phyloP scores from a whole-genome alignment of 805 yeast species.

The Candida quercuum region DNA sequence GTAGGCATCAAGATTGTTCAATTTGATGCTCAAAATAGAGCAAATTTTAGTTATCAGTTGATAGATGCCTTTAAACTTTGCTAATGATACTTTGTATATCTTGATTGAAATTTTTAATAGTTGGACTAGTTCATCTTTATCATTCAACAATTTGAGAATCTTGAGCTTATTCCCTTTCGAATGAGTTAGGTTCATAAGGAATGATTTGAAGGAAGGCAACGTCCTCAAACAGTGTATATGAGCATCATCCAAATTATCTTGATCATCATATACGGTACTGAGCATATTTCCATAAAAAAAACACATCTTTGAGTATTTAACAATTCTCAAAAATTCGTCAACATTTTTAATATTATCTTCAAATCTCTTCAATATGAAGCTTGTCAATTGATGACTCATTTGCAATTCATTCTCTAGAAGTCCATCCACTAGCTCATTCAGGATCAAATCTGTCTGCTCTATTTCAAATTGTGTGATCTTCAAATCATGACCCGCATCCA shows the following conservation, averaged over 20 bases:
- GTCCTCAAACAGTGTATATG: slow-evolving; percentile 25
- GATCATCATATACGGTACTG: slow-evolving; percentile 8
- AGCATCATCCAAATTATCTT: not conserved
- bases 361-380: slow-evolving; percentile 17
- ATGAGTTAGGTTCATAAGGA: slow-evolving; percentile 14
- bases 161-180: slow-evolving; percentile 1
- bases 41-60: slow-evolving; percentile 15
- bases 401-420: slow-evolving; percentile 14
- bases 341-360: slow-evolving; percentile 17
- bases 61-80: slow-evolving; percentile 15
- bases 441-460: slow-evolving; percentile 20
- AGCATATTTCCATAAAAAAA: slow-evolving; percentile 21
- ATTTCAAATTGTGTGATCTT: slow-evolving; percentile 15
- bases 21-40: not conserved
- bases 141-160: slow-evolving; percentile 13
- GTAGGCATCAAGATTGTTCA: slow-evolving; percentile 17
- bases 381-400: slow-evolving; percentile 17
- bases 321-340: slow-evolving; percentile 19
- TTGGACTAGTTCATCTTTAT: slow-evolving; percentile 14
- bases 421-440: slow-evolving; percentile 18
- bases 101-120: slow-evolving; percentile 13
- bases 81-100: slow-evolving; percentile 13
- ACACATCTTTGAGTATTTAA: slow-evolving; percentile 21
- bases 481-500: slow-evolving; percentile 15
- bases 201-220: slow-evolving; percentile 30